A percentile compares a stretch with the other conserved stretches of the same genome.
Conservation (phyloP, 495 filamentous ascomycete species). For the Margaritispora aquatica region DNA sequence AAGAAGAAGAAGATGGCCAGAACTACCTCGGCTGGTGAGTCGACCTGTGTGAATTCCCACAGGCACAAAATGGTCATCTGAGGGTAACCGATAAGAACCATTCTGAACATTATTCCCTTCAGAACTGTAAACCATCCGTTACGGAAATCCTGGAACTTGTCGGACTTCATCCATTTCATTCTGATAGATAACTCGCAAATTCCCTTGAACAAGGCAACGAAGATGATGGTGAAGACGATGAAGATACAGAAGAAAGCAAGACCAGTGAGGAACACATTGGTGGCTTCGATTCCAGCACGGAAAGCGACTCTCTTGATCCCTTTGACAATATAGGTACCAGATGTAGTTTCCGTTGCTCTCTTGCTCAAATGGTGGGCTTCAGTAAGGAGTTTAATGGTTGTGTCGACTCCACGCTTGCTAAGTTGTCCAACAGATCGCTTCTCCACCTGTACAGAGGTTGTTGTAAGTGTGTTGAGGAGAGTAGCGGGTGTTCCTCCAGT, state of each 20-base stretch:
- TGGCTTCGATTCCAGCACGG: conserved; percentile 74
- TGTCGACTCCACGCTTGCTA: conserved; percentile 28
- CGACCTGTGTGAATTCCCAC: conserved; percentile 85
- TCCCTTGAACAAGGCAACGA: conserved; percentile 74
- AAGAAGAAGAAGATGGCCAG: conserved; percentile 87
- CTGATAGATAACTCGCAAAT: conserved; percentile 65
- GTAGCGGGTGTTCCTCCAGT: conserved; percentile 86
- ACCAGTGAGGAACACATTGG: conserved; percentile 92
- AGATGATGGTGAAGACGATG: conserved; percentile 60
- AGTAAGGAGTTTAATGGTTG: conserved; percentile 34
- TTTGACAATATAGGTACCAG: conserved; percentile 60
- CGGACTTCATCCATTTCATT: conserved; percentile 70
- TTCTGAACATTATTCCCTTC: conserved; percentile 87
- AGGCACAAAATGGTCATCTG: conserved; percentile 88
- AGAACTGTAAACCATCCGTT: conserved; percentile 80
- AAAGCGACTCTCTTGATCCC: conserved; percentile 92
- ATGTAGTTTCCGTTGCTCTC: conserved; percentile 34
- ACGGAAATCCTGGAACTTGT: conserved; percentile 91
- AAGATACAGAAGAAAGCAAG: conserved; percentile 87
- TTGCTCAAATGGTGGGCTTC: conserved; percentile 46
- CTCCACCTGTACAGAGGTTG: conserved; percentile 77
- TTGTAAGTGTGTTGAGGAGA: conserved; percentile 64
- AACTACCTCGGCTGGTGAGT: conserved; percentile 84
- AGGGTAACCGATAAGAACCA: conserved; percentile 88
- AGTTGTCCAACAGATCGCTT: conserved; percentile 48